Evolutionary conservation across 768 basidiomycete species (phyloP).

Genomic region (Psilocybe cubensis): DNA sequence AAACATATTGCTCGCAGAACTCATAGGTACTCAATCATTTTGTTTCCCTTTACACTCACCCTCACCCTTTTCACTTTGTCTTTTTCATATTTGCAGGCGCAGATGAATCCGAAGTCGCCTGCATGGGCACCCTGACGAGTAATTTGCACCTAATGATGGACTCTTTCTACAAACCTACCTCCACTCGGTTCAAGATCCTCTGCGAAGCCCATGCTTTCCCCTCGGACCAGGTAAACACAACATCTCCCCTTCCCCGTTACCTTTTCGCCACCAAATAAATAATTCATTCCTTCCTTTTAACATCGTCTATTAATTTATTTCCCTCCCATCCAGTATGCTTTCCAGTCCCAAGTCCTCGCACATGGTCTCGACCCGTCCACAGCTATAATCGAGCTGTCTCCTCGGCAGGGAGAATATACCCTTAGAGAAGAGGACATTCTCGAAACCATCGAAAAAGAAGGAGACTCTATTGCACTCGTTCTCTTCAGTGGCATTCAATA

Average conservation of each 20-base stretch:
- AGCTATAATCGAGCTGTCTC: constrained; percentile 78
- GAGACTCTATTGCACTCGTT: constrained; percentile 82
- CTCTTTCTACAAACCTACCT: constrained; percentile 90
- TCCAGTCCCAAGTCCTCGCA: constrained; percentile 85
- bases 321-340: constrained; percentile 80
- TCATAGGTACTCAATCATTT: constrained; percentile 73
- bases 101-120: constrained; percentile 87
- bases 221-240: constrained; percentile 82
- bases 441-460: constrained; percentile 69
- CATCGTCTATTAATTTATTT: constrained; percentile 13
- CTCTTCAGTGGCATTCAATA: constrained; percentile 95
- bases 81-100: constrained; percentile 59
- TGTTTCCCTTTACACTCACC: constrained; percentile 10
- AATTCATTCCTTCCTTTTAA: constrained; percentile 6
- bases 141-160: constrained; percentile 97
- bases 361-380: constrained; percentile 78
- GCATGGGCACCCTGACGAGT: constrained; percentile 93
- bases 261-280: constrained; percentile 9
- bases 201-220: constrained; percentile 96
- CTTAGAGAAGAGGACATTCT: constrained; percentile 92
- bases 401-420: constrained; percentile 81
- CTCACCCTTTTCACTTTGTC: constrained; percentile 21
- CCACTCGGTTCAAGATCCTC: constrained; percentile 87
- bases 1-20: constrained; percentile 72
- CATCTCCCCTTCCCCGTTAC: constrained; percentile 2